Evolutionary conservation across 2,329 filamentous ascomycete species (phyloP).

Genomic region (Penicillium sp.): DNA sequence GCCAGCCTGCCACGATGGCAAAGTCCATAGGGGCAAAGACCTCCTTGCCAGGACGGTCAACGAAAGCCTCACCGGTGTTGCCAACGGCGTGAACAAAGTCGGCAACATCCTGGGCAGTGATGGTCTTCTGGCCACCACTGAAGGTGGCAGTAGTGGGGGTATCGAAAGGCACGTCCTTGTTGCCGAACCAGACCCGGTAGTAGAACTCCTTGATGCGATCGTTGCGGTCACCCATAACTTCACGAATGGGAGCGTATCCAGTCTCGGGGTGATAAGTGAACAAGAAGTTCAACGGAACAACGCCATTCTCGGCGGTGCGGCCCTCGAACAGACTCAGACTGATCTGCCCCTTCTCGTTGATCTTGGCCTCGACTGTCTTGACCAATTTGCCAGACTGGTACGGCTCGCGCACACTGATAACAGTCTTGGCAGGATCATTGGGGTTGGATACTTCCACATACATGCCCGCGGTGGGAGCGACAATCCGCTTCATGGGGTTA

Average conservation of each 20-base stretch:
- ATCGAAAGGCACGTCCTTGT: constrained; percentile 79
- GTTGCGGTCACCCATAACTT: constrained; percentile 94
- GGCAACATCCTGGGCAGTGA: constrained; percentile 90
- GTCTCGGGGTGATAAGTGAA: constrained; percentile 95
- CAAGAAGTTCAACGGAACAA: constrained; percentile 77
- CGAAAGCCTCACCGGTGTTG: constrained; percentile 95
- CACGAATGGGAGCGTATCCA: constrained; percentile 94
- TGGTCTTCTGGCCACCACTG: constrained; percentile 80
- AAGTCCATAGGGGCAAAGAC: constrained; percentile 98
- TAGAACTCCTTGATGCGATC: constrained; percentile 99
- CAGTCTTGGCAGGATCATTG: constrained; percentile 76
- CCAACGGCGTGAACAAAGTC: constrained; percentile 99
- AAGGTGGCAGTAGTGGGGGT: constrained; percentile 82
- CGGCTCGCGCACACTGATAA: constrained; percentile 83
- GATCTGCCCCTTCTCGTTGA: constrained; percentile 74
- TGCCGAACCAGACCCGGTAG: constrained; percentile 95
- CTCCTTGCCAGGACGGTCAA: constrained; percentile 89
- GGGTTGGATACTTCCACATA: constrained; percentile 84
- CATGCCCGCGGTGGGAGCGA: constrained; percentile 79
- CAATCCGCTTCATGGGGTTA: constrained; percentile 90
- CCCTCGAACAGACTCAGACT: constrained; percentile 89
- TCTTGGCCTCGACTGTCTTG: constrained; percentile 81
- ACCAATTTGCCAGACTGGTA: constrained; percentile 80
- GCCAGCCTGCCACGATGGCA: constrained; percentile 96
- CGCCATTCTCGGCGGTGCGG: constrained; percentile 76